Conservation (phyloP, 129 eudicot genomes). For the Calendula officinalis region DNA sequence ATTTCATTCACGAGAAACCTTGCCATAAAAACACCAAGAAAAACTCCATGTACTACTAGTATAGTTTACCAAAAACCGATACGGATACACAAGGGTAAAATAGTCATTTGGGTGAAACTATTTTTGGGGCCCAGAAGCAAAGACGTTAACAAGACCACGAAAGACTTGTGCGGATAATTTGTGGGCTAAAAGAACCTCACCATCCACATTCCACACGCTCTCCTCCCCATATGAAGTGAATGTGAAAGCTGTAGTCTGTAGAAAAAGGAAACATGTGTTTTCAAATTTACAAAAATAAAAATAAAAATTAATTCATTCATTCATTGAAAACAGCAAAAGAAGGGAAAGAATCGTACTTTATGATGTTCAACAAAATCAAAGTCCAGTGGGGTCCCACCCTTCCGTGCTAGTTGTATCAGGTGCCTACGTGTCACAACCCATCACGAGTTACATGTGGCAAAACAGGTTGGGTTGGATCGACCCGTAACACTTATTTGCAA, state of each 20-base stretch:
- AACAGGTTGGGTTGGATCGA: conserved; percentile 37
- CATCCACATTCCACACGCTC: conserved; percentile 95
- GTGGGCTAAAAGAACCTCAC: conserved; percentile 79
- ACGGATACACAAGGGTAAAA: not conserved
- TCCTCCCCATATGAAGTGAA: conserved; percentile 83
- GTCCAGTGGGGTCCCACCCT: conserved; percentile 83
- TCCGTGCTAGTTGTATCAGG: conserved; percentile 69
- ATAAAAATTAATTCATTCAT: not conserved
- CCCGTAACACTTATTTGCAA: conserved; percentile 71
- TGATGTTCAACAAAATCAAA: conserved; percentile 91
- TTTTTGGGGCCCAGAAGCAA: conserved; percentile 85
- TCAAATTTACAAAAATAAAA: conserved; percentile 48
- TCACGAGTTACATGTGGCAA: too few species aligned
- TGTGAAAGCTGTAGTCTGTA: conserved; percentile 82
- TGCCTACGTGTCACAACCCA: conserved; percentile 56
- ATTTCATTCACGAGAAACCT: too few species aligned
- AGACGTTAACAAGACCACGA: conserved; percentile 80
- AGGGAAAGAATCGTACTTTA: conserved; percentile 59
- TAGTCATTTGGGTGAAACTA: conserved; percentile 18
- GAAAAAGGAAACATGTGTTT: conserved; percentile 20
- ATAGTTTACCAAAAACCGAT: not conserved
- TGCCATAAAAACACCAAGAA: not conserved
- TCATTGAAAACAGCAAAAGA: not conserved
- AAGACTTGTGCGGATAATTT: conserved; percentile 94
- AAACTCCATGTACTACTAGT: not conserved